Evolutionary conservation across 495 filamentous ascomycete species (phyloP).

Genomic region (Sordaria brevicollis): DNA sequence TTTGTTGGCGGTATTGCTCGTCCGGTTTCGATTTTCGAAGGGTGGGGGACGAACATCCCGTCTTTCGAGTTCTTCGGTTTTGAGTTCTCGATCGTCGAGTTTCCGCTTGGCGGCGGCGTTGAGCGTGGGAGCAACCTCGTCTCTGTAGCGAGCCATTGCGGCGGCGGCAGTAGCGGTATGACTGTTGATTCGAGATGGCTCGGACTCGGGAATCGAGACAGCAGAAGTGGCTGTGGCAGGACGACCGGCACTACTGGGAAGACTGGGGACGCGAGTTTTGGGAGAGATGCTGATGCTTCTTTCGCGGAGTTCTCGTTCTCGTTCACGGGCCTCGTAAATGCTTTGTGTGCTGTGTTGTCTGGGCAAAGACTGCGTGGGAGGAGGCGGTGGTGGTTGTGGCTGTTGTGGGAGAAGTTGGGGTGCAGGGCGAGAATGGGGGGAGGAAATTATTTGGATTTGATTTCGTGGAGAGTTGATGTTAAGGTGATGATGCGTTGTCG

Average conservation of each 20-base stretch:
- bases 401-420: conserved; percentile 20
- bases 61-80: conserved; percentile 33
- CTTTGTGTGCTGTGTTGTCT: conserved; percentile 36
- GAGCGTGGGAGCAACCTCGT: conserved; percentile 15
- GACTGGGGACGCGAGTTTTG: conserved; percentile 48
- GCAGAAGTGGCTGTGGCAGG: conserved; percentile 11
- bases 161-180: conserved; percentile 20
- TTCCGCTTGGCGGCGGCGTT: conserved; percentile 42
- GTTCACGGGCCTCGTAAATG: conserved; percentile 36
- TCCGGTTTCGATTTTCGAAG: conserved; percentile 17
- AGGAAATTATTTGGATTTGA: neutral
- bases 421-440: conserved; percentile 20
- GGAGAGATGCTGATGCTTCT: conserved; percentile 52
- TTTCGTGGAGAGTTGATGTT: neutral
- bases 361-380: conserved; percentile 31
- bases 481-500: conserved; percentile 19
- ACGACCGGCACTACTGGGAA: conserved; percentile 35
- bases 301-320: conserved; percentile 28
- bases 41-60: conserved; percentile 30
- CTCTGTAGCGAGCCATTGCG: conserved; percentile 10
- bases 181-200: conserved; percentile 25
- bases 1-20: conserved; percentile 18
- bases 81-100: conserved; percentile 39
- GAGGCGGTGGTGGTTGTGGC: conserved; percentile 26
- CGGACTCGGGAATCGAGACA: conserved; percentile 28